These are phyloP conservation scores for Pterothamnion heteromorphum DNA, from an alignment of 31 red algal genomes.

Conservation along the genomic window DNA sequence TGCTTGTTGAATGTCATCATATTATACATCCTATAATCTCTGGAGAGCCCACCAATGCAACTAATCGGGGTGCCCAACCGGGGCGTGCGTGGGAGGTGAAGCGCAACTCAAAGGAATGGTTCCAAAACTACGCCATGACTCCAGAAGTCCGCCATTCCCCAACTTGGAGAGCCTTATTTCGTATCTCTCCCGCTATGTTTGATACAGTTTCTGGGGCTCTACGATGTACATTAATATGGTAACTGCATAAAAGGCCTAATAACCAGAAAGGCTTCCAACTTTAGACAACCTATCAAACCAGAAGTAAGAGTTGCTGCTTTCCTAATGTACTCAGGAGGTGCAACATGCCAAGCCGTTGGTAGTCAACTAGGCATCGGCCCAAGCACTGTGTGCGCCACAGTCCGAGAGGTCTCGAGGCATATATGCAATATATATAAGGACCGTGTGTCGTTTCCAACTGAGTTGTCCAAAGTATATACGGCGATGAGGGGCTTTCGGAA, in stretches of 20 bases:
- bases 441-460: not conserved
- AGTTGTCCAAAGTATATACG: not conserved
- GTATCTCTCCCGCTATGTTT: not conserved
- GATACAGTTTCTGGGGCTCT: no score
- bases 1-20: not conserved
- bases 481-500: slow-evolving; percentile 26
- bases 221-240: not conserved
- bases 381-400: not conserved
- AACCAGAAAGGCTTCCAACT: not conserved
- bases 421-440: not conserved
- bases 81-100: not conserved
- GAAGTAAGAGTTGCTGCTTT: slow-evolving; percentile 18
- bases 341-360: not conserved
- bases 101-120: not conserved
- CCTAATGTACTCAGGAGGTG: not conserved
- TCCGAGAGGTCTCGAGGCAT: not conserved
- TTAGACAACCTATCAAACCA: not conserved
- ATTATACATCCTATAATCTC: not conserved
- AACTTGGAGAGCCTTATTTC: not conserved
- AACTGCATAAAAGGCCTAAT: not conserved
- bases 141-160: not conserved
- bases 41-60: not conserved
- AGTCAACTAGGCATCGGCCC: not conserved
- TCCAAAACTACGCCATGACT: not conserved
- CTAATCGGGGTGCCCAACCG: not conserved